Evolutionary conservation across 2,329 filamentous ascomycete species (phyloP).

Genomic region (Ilyonectria sp.): DNA sequence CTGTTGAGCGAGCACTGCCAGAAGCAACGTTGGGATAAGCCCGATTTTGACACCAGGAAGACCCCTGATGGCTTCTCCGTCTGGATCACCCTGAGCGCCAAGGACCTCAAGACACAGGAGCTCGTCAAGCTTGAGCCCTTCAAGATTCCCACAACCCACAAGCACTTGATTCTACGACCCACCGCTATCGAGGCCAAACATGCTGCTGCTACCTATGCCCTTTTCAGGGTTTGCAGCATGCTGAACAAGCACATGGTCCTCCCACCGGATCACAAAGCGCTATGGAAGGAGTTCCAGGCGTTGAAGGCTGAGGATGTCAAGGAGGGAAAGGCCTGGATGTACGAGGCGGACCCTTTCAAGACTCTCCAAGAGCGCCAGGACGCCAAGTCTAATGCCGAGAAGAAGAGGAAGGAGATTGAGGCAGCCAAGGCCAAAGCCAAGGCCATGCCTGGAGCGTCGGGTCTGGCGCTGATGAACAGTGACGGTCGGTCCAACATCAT

Average conservation of each 20-base stretch:
- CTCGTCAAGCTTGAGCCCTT: slow-evolving; percentile 83
- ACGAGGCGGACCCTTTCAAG: slow-evolving; percentile 94
- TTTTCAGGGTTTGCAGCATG: slow-evolving; percentile 95
- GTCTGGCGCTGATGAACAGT: slow-evolving; percentile 66
- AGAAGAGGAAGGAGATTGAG: slow-evolving; percentile 82
- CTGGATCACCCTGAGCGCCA: slow-evolving; percentile 82
- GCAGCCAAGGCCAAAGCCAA: slow-evolving; percentile 78
- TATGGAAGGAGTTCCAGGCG: slow-evolving; percentile 93
- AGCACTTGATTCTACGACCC: slow-evolving; percentile 81
- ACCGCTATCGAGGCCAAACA: slow-evolving; percentile 93
- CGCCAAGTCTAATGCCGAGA: slow-evolving; percentile 81
- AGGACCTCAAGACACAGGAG: slow-evolving; percentile 88
- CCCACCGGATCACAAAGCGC: slow-evolving; percentile 87
- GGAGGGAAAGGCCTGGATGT: slow-evolving; percentile 87
- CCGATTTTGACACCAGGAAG: slow-evolving; percentile 89
- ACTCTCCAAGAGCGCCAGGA: slow-evolving; percentile 85
- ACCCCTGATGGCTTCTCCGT: slow-evolving; percentile 82
- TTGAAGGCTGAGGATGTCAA: slow-evolving; percentile 87
- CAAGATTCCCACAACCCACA: slow-evolving; percentile 82
- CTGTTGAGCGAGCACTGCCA: slow-evolving; percentile 95
- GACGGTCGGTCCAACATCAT: slow-evolving; percentile 62
- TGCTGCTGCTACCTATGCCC: slow-evolving; percentile 90
- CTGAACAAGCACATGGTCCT: slow-evolving; percentile 96
- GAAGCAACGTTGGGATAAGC: slow-evolving; percentile 95
- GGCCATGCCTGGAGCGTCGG: slow-evolving; percentile 72